Base-by-base conservation (phyloP, 176 grass and related monocot genomes). In the barley (Hordeum vulgare) region DNA sequence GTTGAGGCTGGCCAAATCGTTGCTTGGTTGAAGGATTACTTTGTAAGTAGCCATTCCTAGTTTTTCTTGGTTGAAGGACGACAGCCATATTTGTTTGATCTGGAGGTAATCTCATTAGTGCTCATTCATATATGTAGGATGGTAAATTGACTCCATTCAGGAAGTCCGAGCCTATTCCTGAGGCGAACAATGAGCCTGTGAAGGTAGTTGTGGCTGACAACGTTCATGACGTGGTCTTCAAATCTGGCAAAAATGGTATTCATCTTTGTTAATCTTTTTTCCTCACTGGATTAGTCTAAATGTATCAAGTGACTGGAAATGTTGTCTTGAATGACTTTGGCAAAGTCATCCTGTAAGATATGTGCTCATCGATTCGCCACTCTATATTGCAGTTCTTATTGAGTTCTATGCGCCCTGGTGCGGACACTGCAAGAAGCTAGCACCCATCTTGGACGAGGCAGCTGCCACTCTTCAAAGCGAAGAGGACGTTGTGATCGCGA, bases 391-490 rank as follows among this genome's bases (percentile, higher is more conserved):
- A 98, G 96, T 98, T 69, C 73, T 98, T 57, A 79, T 98, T 36
- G 96, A 98, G n/a, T 95, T 98, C 75, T 98, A 98, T 82, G 96
- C 96, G 12, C 95, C 96, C 47, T 98, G 96, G 96, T 98, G 96
- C 29, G 92, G 93, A 67, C 96, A 98, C 82, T 98, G 96, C 87
- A 95, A 98, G 90, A 95, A 95, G 81, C 20, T 98, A 53, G 93
- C 85, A 9, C 90, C 93, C 14, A 90, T 95, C 76, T 74, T 98
- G 39, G 93, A 98, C 2, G 96, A 95, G 92, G 93, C 89, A 70
- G 96, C 96, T 18, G 74, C 86, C 39, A 71, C 81, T 9, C 90
- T 98, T 78, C 58, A 88, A 86, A 93, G 92, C 11, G 90, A 98
- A 15, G 83, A 86, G 34, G 96, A 95, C 60, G 88, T 98, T 29